Conservation (phyloP, 2,329 filamentous ascomycete genomes). For the Aspergillus sp. region DNA sequence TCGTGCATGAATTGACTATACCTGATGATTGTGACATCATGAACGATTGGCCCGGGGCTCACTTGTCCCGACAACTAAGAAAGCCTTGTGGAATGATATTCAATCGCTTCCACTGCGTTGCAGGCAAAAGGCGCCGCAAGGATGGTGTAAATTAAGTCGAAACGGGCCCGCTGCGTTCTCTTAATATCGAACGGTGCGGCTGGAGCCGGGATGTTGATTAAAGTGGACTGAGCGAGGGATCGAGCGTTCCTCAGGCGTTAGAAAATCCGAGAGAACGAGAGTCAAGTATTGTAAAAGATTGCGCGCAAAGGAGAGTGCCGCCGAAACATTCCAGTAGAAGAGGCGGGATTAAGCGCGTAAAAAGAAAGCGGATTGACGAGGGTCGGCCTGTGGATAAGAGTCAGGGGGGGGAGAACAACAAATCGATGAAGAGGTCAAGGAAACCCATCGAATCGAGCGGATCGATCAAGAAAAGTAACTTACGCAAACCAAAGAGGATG, state of each 20-base stretch:
- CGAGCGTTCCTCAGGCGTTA: neutral
- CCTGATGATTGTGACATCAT: neutral
- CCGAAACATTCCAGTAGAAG: neutral
- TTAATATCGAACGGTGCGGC: neutral
- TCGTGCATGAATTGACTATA: neutral
- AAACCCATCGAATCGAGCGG: neutral
- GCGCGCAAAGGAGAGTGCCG: neutral
- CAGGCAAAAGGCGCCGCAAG: neutral
- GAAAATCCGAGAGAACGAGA: neutral
- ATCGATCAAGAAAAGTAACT: neutral
- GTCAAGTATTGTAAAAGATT: neutral
- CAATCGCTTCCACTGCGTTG: neutral
- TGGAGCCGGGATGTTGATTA: neutral
- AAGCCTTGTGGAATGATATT: neutral
- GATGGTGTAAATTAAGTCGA: neutral
- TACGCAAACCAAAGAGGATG: slow-evolving; percentile 8
- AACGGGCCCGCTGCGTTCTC: neutral
- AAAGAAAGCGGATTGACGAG: slow-evolving; percentile 2
- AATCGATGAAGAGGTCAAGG: neutral
- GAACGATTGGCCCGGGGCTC: neutral
- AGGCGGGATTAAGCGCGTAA: neutral
- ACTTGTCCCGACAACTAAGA: neutral
- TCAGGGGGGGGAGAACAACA: slow-evolving; percentile 13
- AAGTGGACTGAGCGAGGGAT: neutral
- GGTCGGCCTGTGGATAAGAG: slow-evolving; percentile 5